Evolutionary conservation across 164 flowering plant genomes (phyloP).

Genomic region (Platanus orientalis): DNA sequence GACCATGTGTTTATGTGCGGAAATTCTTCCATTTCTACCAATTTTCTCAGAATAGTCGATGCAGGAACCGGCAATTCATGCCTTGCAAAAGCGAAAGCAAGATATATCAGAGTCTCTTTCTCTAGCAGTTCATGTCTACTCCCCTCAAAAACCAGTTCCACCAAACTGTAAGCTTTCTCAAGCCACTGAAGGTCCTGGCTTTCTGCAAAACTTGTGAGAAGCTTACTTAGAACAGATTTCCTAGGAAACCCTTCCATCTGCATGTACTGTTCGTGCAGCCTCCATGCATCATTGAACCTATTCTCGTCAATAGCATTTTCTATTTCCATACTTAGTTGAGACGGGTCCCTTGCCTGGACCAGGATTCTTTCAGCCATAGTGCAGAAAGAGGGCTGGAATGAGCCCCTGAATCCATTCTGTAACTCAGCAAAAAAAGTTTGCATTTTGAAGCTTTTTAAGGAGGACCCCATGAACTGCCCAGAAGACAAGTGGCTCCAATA

Average conservation of each 20-base stretch:
- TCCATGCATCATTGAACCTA: slow-evolving; percentile 63
- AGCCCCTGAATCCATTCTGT: slow-evolving; percentile 4
- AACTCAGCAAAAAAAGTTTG: neutral
- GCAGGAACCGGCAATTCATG: slow-evolving; percentile 59
- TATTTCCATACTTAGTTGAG: slow-evolving; percentile 45
- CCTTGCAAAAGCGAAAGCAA: slow-evolving; percentile 61
- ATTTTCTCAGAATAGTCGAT: slow-evolving; percentile 72
- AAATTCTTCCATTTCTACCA: slow-evolving; percentile 58
- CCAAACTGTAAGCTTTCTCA: slow-evolving; percentile 57
- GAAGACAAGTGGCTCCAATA: neutral
- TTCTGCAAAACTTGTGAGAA: slow-evolving; percentile 49
- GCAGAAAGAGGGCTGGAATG: slow-evolving; percentile 22
- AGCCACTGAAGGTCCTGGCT: slow-evolving; percentile 52
- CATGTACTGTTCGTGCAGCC: slow-evolving; percentile 56
- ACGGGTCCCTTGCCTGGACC: slow-evolving; percentile 78
- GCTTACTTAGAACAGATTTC: slow-evolving; percentile 61
- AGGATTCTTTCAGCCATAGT: slow-evolving; percentile 49
- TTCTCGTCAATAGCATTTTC: slow-evolving; percentile 51
- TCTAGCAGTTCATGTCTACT: slow-evolving; percentile 62
- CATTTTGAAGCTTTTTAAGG: neutral
- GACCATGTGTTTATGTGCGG: slow-evolving; percentile 82
- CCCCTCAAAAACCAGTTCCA: slow-evolving; percentile 61
- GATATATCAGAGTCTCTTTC: slow-evolving; percentile 61
- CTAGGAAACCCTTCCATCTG: slow-evolving; percentile 85
- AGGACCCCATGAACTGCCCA: neutral